These are phyloP conservation scores for Nitzschia palea DNA, from an alignment of 108 stramenopile genomes.

Conservation along the genomic window DNA sequence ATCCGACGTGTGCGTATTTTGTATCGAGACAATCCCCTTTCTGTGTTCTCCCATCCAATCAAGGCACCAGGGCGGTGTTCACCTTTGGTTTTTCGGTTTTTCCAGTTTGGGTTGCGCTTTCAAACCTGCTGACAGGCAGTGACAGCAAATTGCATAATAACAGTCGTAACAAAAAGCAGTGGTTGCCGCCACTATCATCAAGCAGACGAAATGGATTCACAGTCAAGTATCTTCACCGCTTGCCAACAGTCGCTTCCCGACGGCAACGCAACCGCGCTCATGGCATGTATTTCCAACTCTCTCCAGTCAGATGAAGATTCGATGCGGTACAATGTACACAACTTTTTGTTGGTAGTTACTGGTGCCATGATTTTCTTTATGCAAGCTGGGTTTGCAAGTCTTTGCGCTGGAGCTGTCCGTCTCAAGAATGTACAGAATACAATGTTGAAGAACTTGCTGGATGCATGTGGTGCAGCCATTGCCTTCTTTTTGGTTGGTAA, in stretches of 20 bases:
- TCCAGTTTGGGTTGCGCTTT: no score
- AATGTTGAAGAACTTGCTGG: constrained; percentile 87
- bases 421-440: constrained; percentile 86
- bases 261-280: not conserved
- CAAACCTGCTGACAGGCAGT: no score
- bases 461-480: constrained; percentile 81
- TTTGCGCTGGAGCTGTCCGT: constrained; percentile 81
- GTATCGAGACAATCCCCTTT: no score
- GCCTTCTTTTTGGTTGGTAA: constrained; percentile 70
- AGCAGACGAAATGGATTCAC: no score
- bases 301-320: not conserved
- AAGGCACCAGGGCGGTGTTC: no score
- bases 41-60: no score
- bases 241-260: not conserved
- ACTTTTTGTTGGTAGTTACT: constrained; percentile 62
- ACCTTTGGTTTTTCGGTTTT: no score
- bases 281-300: constrained; percentile 5
- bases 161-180: no score
- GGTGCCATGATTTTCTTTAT: constrained; percentile 83
- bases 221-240: not conserved
- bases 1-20: no score
- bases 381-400: constrained; percentile 85
- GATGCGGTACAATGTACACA: not conserved
- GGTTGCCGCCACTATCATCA: no score
- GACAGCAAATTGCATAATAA: no score